A percentile compares a stretch with the other conserved stretches of the same genome.
These are phyloP conservation scores for Alternaria sp. DNA, from an alignment of 2,329 filamentous ascomycete species.

Conservation along the genomic window DNA sequence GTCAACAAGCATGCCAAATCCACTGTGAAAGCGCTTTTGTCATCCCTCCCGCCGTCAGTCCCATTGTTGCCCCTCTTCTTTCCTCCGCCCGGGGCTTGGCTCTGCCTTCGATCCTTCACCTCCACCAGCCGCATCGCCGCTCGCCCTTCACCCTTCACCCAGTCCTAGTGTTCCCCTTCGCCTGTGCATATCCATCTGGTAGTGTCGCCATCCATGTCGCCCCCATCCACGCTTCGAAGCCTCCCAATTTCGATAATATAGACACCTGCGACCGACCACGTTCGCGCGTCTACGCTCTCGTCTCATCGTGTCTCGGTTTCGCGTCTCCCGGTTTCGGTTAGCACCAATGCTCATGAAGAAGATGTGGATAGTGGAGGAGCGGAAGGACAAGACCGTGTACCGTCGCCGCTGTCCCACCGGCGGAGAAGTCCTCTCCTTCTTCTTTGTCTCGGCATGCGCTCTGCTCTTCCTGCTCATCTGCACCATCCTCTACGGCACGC, in stretches of 20 bases:
- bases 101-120: background rate
- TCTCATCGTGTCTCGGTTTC: conserved; percentile 20
- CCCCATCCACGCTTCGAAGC: conserved; percentile 14
- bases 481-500: conserved; percentile 47
- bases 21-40: conserved; percentile 5
- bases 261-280: conserved; percentile 23
- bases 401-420: conserved; percentile 38
- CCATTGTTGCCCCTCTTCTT: conserved; percentile 7
- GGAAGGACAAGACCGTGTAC: conserved; percentile 40
- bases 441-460: conserved; percentile 40
- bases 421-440: conserved; percentile 38
- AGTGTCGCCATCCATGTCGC: conserved; percentile 26
- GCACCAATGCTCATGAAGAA: conserved; percentile 31
- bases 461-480: conserved; percentile 44
- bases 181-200: conserved; percentile 7
- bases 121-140: background rate
- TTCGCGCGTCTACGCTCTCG: conserved; percentile 26
- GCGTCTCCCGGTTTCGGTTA: conserved; percentile 17
- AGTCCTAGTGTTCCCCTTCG: conserved; percentile 1
- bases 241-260: conserved; percentile 16
- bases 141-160: background rate
- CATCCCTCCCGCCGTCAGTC: background rate
- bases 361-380: conserved; percentile 36
- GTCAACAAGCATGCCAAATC: conserved; percentile 3
- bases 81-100: background rate